These are phyloP conservation scores for Macadamia tetraphylla DNA, from an alignment of 164 flowering plant genomes.

Conservation along the genomic window DNA sequence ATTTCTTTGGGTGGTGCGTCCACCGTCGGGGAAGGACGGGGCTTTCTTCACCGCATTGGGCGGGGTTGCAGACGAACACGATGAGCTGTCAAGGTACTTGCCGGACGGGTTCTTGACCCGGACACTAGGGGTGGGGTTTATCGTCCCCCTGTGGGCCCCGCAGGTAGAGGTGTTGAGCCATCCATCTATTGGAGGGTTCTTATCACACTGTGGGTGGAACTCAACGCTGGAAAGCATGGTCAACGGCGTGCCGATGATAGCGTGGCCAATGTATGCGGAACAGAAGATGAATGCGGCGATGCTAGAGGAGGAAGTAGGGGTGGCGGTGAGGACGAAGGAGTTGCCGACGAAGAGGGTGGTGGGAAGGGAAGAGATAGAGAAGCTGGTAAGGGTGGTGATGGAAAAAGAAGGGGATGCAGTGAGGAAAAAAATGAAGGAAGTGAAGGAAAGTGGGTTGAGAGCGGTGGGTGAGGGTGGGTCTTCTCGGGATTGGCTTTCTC, in stretches of 20 bases:
- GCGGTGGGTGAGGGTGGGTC: slow-evolving; percentile 28
- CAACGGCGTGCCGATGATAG: slow-evolving; percentile 42
- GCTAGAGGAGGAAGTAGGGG: slow-evolving; percentile 30
- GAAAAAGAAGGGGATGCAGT: slow-evolving; percentile 26
- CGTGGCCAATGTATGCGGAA: slow-evolving; percentile 54
- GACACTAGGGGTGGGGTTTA: slow-evolving; percentile 18
- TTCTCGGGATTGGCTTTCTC: slow-evolving; percentile 19
- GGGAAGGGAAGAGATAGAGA: slow-evolving; percentile 34
- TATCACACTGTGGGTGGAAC: slow-evolving; percentile 54
- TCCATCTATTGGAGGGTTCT: slow-evolving; percentile 29
- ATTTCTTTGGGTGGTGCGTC: slow-evolving; percentile 40
- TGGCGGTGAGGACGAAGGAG: slow-evolving; percentile 22
- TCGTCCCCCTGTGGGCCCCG: slow-evolving; percentile 35
- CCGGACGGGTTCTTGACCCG: slow-evolving; percentile 37
- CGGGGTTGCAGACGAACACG: not conserved
- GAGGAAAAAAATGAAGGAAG: slow-evolving; percentile 19
- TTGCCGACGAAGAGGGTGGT: slow-evolving; percentile 14
- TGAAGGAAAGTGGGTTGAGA: slow-evolving; percentile 18
- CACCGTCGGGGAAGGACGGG: slow-evolving; percentile 18
- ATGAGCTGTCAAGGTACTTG: slow-evolving; percentile 11
- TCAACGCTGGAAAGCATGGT: slow-evolving; percentile 36
- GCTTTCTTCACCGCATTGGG: slow-evolving; percentile 12
- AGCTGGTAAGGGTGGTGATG: slow-evolving; percentile 29
- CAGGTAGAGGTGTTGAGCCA: slow-evolving; percentile 34
- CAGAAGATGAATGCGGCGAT: slow-evolving; percentile 39